Evolutionary conservation across 2,329 filamentous ascomycete species (phyloP).

Genomic region (Byssoonygena ceratinophila): DNA sequence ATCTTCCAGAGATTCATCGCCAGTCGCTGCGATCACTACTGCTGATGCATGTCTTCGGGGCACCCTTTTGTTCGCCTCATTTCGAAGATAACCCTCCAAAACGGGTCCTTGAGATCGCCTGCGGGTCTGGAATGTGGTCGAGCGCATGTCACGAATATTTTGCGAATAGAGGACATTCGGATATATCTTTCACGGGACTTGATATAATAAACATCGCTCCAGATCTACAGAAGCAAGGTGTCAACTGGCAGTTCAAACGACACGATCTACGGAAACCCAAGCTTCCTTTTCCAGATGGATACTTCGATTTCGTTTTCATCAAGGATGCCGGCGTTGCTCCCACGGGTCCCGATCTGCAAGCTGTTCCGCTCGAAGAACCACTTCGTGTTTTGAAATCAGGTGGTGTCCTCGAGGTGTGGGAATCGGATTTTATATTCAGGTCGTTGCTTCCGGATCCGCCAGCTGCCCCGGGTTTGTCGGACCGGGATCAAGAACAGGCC

Average conservation of each 20-base stretch:
- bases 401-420: conserved; percentile 79
- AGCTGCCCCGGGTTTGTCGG: conserved; percentile 45
- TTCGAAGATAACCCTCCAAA: conserved; percentile 58
- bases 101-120: conserved; percentile 75
- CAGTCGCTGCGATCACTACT: conserved; percentile 77
- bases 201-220: conserved; percentile 67
- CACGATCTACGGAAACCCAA: conserved; percentile 69
- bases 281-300: conserved; percentile 64
- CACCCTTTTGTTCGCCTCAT: conserved; percentile 62
- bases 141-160: conserved; percentile 77
- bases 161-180: conserved; percentile 53
- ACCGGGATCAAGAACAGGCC: conserved; percentile 54
- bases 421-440: conserved; percentile 72
- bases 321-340: conserved; percentile 71
- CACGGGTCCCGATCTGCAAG: conserved; percentile 45
- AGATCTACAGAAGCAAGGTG: conserved; percentile 56
- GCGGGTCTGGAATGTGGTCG: conserved; percentile 82
- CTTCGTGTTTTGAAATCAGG: conserved; percentile 66
- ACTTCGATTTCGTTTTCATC: conserved; percentile 80
- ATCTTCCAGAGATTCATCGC: conserved; percentile 75
- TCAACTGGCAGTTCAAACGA: conserved; percentile 81
- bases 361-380: conserved; percentile 57
- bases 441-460: conserved; percentile 71
- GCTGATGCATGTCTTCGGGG: conserved; percentile 68
- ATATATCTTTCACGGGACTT: conserved; percentile 69